Conservation (phyloP, 768 basidiomycete genomes). For the Leccinum rimulosum region DNA sequence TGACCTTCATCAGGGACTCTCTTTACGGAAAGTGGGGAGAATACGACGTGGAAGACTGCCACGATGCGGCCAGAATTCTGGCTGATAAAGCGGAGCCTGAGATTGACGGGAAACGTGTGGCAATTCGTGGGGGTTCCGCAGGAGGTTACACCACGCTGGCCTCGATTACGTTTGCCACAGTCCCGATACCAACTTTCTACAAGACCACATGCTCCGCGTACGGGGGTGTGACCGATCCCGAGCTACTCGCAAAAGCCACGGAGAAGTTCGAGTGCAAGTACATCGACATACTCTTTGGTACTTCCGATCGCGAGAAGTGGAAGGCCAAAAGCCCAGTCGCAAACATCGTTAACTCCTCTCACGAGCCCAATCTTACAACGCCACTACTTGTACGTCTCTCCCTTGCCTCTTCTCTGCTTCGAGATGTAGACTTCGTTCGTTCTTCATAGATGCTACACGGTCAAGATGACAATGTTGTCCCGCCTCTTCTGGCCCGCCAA, state of each 20-base stretch:
- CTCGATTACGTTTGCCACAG: constrained; percentile 46
- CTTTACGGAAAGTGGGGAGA: constrained; percentile 68
- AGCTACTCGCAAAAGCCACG: constrained; percentile 33
- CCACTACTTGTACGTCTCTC: constrained; percentile 46
- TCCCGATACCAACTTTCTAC: constrained; percentile 43
- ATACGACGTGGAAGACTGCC: constrained; percentile 60
- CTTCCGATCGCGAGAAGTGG: constrained; percentile 19
- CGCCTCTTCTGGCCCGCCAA: constrained; percentile 49
- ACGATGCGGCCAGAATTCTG: constrained; percentile 27
- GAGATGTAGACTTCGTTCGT: background rate
- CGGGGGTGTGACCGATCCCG: constrained; percentile 62
- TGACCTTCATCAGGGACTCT: constrained; percentile 37
- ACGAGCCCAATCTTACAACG: background rate
- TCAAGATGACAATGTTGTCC: constrained; percentile 54
- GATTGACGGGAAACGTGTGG: background rate
- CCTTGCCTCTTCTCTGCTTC: too few relatives aligned
- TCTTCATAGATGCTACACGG: constrained; percentile 22
- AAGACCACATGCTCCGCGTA: constrained; percentile 61
- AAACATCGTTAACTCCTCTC: constrained; percentile 9
- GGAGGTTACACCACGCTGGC: constrained; percentile 69
- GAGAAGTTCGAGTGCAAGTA: background rate
- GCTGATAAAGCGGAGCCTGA: background rate
- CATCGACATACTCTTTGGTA: constrained; percentile 57
- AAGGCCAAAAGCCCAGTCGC: constrained; percentile 5
- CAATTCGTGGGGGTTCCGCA: constrained; percentile 27